Base-by-base conservation (phyloP, 495 filamentous ascomycete species). In the Aspergillus steynii region DNA sequence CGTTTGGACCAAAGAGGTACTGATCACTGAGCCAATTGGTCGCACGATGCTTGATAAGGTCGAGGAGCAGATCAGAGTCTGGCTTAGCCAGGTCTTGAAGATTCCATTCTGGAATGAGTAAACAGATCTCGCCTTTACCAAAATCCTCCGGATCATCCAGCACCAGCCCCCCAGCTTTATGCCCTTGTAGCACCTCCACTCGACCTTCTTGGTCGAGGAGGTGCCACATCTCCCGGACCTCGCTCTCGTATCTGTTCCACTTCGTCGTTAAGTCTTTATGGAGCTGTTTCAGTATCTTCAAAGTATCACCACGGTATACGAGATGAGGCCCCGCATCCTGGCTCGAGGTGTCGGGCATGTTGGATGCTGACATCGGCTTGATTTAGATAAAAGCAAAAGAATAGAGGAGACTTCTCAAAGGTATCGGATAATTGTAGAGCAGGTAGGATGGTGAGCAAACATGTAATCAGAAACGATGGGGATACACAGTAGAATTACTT, bases 41-140 rank as follows among this genome's bases (percentile, higher is more conserved):
- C 8, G 76, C 72, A 10, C 75, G 70, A 59, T 72, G 56, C 27
- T 69, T 62, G 7, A 77, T 53, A 6, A 71, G 55, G 52, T 66
- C 53, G 9, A 79, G 63, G 14, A 77, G 52, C 25, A 61, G 63
- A 28, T 77, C 70, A 1, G 75, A 68, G 10, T 53, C 63, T 0
- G 71, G 49, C 1, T 61, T 53, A 1, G 72, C 57, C 27, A 79
- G 58, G 47, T 80, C 74, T 1, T 59, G 68, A 28, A 79, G 58
- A 52, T 80, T 79, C 65, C 66, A 73, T 55, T 79, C 79, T 0
- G 74, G 74, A 0, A 71, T 54, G 14, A 77, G 3, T 12, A 69
- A 69, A 59, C 46, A 65, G 2, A 71, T 53, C 25, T 66, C 63
- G 2, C 68, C 74, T 29, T 73, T 1, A 2, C 28, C 37, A 5